A percentile compares a stretch with the other conserved stretches of the same genome.
phyloP scores from a whole-genome alignment of 129 eudicot species.

The Lactuca sativa region DNA sequence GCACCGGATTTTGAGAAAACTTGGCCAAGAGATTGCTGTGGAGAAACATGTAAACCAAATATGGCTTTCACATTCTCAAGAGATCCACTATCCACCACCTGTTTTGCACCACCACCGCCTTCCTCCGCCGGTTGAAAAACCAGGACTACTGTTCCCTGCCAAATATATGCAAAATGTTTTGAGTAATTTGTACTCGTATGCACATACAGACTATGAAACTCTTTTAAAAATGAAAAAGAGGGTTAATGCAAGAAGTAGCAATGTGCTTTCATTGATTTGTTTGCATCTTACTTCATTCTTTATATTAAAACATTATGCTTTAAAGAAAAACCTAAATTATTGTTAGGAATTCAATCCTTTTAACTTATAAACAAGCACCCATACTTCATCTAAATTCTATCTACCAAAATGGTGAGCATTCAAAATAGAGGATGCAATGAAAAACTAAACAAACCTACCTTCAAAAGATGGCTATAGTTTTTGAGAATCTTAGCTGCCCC shows the following conservation, averaged over 20 bases:
- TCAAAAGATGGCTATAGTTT: constrained; percentile 39
- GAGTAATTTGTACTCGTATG: neutral
- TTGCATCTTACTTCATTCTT: too few species aligned
- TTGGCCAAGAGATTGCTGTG: constrained; percentile 34
- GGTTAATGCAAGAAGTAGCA: too few species aligned
- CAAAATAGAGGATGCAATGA: neutral
- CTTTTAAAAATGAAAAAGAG: too few species aligned
- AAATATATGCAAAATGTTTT: neutral
- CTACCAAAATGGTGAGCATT: too few species aligned
- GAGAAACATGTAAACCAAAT: constrained; percentile 57
- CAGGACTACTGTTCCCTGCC: constrained; percentile 67
- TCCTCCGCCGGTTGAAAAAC: constrained; percentile 84
- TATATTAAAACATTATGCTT: too few species aligned
- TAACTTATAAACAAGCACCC: too few species aligned
- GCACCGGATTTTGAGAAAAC: constrained; percentile 55
- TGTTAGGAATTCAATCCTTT: too few species aligned
- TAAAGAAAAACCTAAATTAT: too few species aligned
- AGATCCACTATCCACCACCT: constrained; percentile 53
- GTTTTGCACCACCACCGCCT: constrained; percentile 72
- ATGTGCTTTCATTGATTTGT: too few species aligned
- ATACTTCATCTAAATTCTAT: too few species aligned
- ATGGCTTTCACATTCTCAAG: constrained; percentile 60
- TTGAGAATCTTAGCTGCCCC: constrained; percentile 79
- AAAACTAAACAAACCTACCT: constrained; percentile 23
- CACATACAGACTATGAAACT: too few species aligned